A percentile compares a stretch with the other conserved stretches of the same genome.
Conservation (phyloP, 1,139 yeast species). For the Yamadazyma diospyri region DNA sequence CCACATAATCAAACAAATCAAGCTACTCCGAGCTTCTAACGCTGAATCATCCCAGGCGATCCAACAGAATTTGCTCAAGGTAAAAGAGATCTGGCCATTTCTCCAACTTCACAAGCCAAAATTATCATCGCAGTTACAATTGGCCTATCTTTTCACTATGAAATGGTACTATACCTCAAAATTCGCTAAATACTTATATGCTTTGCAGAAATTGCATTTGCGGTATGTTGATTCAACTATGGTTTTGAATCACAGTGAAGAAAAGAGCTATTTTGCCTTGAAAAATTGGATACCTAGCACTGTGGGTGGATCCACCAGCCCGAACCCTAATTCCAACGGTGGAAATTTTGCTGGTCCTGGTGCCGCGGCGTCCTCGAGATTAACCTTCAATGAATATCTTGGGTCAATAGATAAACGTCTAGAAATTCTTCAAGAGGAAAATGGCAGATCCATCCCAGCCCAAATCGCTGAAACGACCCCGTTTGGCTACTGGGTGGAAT, state of each 20-base stretch:
- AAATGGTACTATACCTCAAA: conserved; percentile 84
- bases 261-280: conserved; percentile 24
- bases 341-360: conserved; percentile 4
- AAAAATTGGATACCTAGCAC: conserved; percentile 25
- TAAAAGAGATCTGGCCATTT: conserved; percentile 59
- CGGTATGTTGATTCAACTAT: conserved; percentile 50
- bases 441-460: conserved; percentile 62
- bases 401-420: conserved; percentile 55
- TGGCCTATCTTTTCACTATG: conserved; percentile 86
- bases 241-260: conserved; percentile 45
- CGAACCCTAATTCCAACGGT: conserved; percentile 4
- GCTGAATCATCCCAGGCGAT: conserved; percentile 61
- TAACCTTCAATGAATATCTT: conserved; percentile 44
- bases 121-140: conserved; percentile 71
- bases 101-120: conserved; percentile 52
- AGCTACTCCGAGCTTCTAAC: conserved; percentile 48
- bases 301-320: conserved; percentile 5
- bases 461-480: conserved; percentile 82
- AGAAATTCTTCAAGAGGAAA: conserved; percentile 39
- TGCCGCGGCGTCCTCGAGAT: conserved; percentile 9
- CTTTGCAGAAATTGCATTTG: conserved; percentile 62
- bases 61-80: conserved; percentile 62
- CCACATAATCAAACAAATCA: conserved; percentile 60
- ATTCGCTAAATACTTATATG: conserved; percentile 74
- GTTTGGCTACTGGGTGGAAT: conserved; percentile 65